Evolutionary conservation across 2,329 filamentous ascomycete genomes (phyloP), one percentile per base, ranked within the genome.

Genomic region (Ceratocystis albifundus): DNA sequence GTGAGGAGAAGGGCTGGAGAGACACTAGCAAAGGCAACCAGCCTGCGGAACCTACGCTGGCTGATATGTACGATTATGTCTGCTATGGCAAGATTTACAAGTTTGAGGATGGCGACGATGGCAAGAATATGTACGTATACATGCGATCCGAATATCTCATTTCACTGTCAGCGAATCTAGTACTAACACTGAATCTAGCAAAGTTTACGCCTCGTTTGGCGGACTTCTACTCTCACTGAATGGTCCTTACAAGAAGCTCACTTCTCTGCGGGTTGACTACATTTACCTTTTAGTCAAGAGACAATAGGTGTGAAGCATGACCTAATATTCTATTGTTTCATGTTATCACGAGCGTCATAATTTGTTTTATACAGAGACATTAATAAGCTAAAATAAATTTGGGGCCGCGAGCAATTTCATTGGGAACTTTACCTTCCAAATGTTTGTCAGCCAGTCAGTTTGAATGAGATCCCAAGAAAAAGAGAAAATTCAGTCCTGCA

Each of bases 211-310:
- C 71, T 96, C 91, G 1, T 99, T 96, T 72, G 94, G 94, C 61
- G 94, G 94, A 6, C 79, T 99, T 70, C 78, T 99, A 72, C 87
- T 97, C 78, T 90, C 88, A 72, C 82, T 99, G 66, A 89, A 96
- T 73, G 94, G 95, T 4, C 94, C 94, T 1, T 94, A 96, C 76
- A 95, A 94, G 81, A 96, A 96, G 80, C 84, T 99, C 69, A 95
- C 89, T 44, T 88, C 91, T 32, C 78, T 99, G 73, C 85, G 91
- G 72, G 93, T 96, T 72, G 94, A 99, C 75, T 88, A 96, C 74
- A 86, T 95, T 70, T 99, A 99, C 75, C 83, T 99, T 69, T 82
- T 97, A 68, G 80, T 96, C 71, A 99, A 96, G 85, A 96, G 95
- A 85, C 66, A 28, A 66, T 68, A 44, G 45, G 46, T 32, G 17